Conservation (phyloP, 148 eudicot genomes). For the Linanthus parryae region DNA sequence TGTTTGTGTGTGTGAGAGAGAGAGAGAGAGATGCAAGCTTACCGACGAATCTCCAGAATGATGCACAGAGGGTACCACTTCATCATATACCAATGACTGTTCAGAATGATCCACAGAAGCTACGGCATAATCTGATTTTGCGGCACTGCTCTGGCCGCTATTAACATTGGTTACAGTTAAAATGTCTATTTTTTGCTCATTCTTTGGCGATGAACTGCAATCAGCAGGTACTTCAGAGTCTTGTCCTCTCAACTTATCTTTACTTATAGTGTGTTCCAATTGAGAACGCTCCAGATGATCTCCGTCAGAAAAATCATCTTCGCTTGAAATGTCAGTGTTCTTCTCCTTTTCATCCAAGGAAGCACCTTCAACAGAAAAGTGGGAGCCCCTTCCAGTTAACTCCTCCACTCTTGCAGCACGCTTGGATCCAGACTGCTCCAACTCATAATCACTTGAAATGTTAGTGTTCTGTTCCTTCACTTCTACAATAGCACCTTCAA, state of each 20-base stretch:
- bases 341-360: slow-evolving; percentile 33
- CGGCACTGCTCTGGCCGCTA: too few species aligned
- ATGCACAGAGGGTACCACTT: slow-evolving; percentile 17
- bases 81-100: slow-evolving; percentile 8
- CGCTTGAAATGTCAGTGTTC: slow-evolving; percentile 17
- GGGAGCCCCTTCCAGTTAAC: slow-evolving; percentile 14
- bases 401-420: slow-evolving; percentile 10
- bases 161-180: too few species aligned
- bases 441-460: too few species aligned
- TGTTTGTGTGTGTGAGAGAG: too few species aligned
- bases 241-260: too few species aligned
- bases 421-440: slow-evolving; percentile 14
- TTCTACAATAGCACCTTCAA: background rate
- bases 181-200: too few species aligned
- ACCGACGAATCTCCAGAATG: slow-evolving; percentile 33
- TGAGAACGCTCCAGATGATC: slow-evolving; percentile 16
- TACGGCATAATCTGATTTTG: slow-evolving; percentile 19
- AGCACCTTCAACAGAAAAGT: slow-evolving; percentile 19
- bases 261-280: slow-evolving; percentile 6
- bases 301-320: slow-evolving; percentile 24
- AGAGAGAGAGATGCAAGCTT: slow-evolving; percentile 12
- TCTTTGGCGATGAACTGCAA: too few species aligned
- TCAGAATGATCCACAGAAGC: slow-evolving; percentile 12
- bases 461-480: too few species aligned
- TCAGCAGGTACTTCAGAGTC: too few species aligned